phyloP scores from a whole-genome alignment of 2,329 filamentous ascomycete species.

The Fusarium begoniae region DNA sequence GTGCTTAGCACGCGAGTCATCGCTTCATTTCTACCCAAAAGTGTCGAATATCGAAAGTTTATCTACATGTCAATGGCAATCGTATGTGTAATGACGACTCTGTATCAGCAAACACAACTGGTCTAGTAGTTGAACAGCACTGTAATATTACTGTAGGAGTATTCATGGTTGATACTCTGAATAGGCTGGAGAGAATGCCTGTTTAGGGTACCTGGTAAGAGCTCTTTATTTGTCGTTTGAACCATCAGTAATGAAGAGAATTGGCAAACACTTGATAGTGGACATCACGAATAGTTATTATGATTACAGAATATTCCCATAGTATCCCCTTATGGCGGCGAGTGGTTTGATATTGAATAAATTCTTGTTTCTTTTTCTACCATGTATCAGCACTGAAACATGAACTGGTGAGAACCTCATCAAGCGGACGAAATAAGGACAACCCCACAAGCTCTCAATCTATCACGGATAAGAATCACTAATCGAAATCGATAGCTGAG shows the following conservation, averaged over 20 bases:
- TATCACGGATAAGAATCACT: slow-evolving; percentile 4
- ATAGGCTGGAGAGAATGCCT: neutral
- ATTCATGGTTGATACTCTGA: neutral
- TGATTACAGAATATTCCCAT: neutral
- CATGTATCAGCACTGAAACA: neutral
- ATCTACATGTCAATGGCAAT: neutral
- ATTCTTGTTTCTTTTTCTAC: neutral
- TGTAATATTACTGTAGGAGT: neutral
- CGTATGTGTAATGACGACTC: neutral
- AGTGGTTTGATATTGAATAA: neutral
- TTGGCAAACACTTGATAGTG: neutral
- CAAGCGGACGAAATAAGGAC: neutral
- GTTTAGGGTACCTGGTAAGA: neutral
- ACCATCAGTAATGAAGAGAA: neutral
- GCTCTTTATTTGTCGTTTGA: neutral
- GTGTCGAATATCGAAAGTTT: too few species aligned
- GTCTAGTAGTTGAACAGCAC: neutral
- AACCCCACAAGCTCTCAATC: neutral
- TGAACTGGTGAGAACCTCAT: neutral
- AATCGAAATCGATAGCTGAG: slow-evolving; percentile 7
- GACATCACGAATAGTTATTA: neutral
- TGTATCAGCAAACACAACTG: neutral
- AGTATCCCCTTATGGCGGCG: neutral
- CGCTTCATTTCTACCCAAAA: neutral
- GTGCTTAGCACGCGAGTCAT: neutral